phyloP scores from a whole-genome alignment of 306 rosid species.

The Corylus avellana region DNA sequence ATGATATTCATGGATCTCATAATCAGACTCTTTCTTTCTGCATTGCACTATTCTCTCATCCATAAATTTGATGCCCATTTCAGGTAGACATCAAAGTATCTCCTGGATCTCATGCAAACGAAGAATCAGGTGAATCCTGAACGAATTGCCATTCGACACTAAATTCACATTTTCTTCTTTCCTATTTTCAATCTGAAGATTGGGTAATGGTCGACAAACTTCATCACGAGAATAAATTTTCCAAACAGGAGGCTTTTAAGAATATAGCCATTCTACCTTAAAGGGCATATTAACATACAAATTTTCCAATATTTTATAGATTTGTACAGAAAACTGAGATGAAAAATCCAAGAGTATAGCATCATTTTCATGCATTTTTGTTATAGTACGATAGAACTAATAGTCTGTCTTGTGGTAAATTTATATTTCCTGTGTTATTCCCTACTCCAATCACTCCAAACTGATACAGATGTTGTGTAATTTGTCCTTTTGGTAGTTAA shows the following conservation, averaged over 20 bases:
- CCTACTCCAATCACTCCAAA: background rate
- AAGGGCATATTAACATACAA: background rate
- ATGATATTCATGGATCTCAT: background rate
- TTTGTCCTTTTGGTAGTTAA: constrained; percentile 55
- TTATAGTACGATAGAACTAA: background rate
- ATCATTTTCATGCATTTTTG: background rate
- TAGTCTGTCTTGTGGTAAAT: background rate
- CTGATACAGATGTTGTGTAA: constrained; percentile 16
- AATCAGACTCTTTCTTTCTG: constrained; percentile 5
- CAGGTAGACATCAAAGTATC: constrained; percentile 96
- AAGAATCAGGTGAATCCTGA: constrained; percentile 70
- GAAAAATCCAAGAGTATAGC: background rate
- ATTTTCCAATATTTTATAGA: background rate
- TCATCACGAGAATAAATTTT: background rate
- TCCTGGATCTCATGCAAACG: constrained; percentile 95
- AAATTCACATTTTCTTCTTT: background rate
- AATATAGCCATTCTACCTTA: background rate
- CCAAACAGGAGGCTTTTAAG: background rate
- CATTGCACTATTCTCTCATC: constrained; percentile 16
- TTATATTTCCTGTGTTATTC: background rate
- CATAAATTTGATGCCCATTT: constrained; percentile 18
- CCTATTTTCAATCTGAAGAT: background rate
- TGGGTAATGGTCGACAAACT: background rate
- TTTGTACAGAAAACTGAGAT: background rate
- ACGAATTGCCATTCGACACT: constrained; percentile 5